phyloP scores from a whole-genome alignment of 2,329 filamentous ascomycete genomes.

The Akanthomyces uredinophilus region DNA sequence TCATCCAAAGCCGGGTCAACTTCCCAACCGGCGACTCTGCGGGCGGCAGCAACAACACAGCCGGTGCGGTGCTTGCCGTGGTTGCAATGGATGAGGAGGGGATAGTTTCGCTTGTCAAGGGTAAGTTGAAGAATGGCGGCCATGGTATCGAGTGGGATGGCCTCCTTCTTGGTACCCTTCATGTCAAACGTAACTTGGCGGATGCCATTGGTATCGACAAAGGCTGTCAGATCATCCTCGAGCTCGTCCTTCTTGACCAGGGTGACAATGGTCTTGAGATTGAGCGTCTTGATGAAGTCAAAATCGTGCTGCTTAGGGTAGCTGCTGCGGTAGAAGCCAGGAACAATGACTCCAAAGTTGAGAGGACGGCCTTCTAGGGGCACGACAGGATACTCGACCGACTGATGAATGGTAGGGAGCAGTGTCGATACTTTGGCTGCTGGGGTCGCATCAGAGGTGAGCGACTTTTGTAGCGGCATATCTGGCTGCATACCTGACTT shows the following conservation, averaged over 20 bases:
- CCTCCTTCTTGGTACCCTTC: conserved; percentile 80
- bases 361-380: conserved; percentile 39
- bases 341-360: conserved; percentile 73
- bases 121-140: conserved; percentile 65
- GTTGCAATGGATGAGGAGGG: conserved; percentile 86
- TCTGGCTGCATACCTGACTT: conserved; percentile 10
- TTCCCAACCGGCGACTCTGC: conserved; percentile 67
- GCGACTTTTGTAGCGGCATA: background rate
- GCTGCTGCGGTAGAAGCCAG: conserved; percentile 74
- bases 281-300: conserved; percentile 60
- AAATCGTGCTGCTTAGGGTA: conserved; percentile 71
- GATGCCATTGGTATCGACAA: conserved; percentile 63
- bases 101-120: conserved; percentile 68
- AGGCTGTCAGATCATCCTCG: conserved; percentile 48
- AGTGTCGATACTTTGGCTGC: conserved; percentile 3
- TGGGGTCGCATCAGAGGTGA: background rate
- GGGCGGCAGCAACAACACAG: conserved; percentile 76
- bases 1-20: conserved; percentile 61
- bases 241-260: conserved; percentile 58
- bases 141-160: conserved; percentile 63
- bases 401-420: conserved; percentile 3
- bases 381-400: conserved; percentile 17
- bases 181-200: conserved; percentile 71
- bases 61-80: conserved; percentile 92
- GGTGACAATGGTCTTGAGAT: conserved; percentile 73